Percentiles rank a stretch among this genome's conserved stretches.
Conservation (phyloP, 306 rosid genomes). For the Quercus rubra region DNA sequence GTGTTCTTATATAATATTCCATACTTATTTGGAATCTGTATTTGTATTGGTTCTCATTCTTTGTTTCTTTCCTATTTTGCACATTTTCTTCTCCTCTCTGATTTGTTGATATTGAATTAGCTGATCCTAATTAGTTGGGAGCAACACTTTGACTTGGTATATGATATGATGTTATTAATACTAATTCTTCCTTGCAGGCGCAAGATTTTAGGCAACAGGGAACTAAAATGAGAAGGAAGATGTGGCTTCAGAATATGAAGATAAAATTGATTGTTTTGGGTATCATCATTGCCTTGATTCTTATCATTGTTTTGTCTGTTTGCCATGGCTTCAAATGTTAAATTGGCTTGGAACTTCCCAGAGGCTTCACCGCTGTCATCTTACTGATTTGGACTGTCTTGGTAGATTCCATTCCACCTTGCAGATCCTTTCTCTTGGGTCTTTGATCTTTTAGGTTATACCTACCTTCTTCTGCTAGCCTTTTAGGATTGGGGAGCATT, state of each 20-base stretch:
- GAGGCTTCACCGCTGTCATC: neutral
- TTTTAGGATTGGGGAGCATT: slow-evolving; percentile 15
- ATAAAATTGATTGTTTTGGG: slow-evolving; percentile 73
- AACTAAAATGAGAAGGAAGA: slow-evolving; percentile 74
- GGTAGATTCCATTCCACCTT: neutral
- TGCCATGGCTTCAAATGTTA: slow-evolving; percentile 71
- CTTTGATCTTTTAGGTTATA: slow-evolving; percentile 14
- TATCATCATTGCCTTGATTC: slow-evolving; percentile 46
- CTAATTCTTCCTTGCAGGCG: slow-evolving; percentile 47
- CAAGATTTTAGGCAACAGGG: slow-evolving; percentile 78
- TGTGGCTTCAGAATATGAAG: slow-evolving; percentile 97
- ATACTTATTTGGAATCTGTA: neutral
- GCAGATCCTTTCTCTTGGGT: neutral
- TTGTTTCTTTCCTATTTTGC: neutral
- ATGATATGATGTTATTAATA: neutral
- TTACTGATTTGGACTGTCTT: neutral
- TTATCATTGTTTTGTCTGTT: slow-evolving; percentile 58
- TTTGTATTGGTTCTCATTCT: neutral
- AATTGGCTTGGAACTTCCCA: neutral
- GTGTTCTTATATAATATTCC: neutral
- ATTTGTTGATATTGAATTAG: neutral
- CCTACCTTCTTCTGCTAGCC: slow-evolving; percentile 17
- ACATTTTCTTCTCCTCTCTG: neutral
- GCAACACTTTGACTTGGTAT: neutral
- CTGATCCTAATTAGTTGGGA: neutral